phyloP scores from a whole-genome alignment of 2,329 filamentous ascomycete genomes.

The Arachnomyces sp. region DNA sequence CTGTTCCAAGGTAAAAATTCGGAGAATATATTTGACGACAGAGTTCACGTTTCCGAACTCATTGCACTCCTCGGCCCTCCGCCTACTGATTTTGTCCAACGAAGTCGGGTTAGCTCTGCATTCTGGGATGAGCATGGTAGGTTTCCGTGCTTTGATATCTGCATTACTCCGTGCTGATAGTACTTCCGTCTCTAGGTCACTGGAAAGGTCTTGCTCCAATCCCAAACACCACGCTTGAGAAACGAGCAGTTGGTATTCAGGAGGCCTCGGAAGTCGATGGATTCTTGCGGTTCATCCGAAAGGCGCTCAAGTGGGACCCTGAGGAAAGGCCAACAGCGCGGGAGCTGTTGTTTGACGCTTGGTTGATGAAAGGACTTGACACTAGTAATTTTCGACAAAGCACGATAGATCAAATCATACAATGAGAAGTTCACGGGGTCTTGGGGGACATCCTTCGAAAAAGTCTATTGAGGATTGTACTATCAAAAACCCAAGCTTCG shows the following conservation, averaged over 20 bases:
- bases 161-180: background rate
- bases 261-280: no score
- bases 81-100: constrained; percentile 1
- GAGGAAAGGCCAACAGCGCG: constrained; percentile 3
- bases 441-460: no score
- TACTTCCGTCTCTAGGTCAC: background rate
- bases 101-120: background rate
- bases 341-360: constrained; percentile 3
- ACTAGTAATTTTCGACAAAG: no score
- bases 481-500: no score
- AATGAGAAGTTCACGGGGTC: no score
- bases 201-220: constrained; percentile 4
- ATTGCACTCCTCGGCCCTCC: constrained; percentile 6
- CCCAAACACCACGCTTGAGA: constrained; percentile 5
- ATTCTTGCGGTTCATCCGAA: constrained; percentile 2
- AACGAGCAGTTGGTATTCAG: no score
- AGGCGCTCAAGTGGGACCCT: constrained; percentile 1
- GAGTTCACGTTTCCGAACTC: constrained; percentile 3
- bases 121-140: constrained; percentile 6
- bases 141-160: background rate
- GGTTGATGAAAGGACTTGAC: constrained; percentile 4
- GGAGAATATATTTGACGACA: background rate
- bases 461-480: no score
- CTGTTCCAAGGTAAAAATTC: constrained; percentile 3
- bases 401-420: no score